These are phyloP conservation scores for Striga hermonthica DNA, from an alignment of 305 asterid species.

Conservation along the genomic window DNA sequence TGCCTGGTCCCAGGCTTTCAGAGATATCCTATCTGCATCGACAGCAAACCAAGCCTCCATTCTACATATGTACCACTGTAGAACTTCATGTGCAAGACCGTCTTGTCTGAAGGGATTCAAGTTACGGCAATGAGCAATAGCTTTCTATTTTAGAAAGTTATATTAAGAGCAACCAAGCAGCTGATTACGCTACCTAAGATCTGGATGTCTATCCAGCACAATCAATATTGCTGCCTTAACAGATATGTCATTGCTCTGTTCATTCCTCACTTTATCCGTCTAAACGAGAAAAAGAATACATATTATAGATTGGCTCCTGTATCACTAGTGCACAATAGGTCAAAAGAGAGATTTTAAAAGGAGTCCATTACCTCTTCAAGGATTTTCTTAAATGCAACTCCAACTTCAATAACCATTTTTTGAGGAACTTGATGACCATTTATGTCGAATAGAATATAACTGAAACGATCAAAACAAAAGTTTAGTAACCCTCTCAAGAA, in stretches of 20 bases:
- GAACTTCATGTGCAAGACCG: conserved; percentile 79
- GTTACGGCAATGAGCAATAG: conserved; percentile 25
- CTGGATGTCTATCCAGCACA: conserved; percentile 83
- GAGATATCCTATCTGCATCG: conserved; percentile 90
- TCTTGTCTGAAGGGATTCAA: conserved; percentile 53
- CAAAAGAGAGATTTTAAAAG: conserved; percentile 13
- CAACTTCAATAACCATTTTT: conserved; percentile 75
- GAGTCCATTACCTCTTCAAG: conserved; percentile 69
- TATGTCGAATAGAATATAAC: conserved; percentile 77
- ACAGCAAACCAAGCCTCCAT: conserved; percentile 99
- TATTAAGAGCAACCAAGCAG: conserved; percentile 1
- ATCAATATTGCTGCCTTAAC: conserved; percentile 77
- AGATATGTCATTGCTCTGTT: conserved; percentile 72
- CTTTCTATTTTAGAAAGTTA: conserved; percentile 26
- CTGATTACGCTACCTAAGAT: conserved; percentile 52
- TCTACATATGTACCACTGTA: conserved; percentile 95
- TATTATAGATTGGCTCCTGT: conserved; percentile 24
- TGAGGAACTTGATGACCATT: conserved; percentile 85
- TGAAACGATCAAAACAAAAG: conserved; percentile 36
- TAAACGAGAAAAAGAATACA: conserved; percentile 33
- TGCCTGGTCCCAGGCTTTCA: conserved; percentile 95
- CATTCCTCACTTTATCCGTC: conserved; percentile 89
- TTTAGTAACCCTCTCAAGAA: conserved; percentile 8
- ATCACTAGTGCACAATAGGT: conserved; percentile 2
- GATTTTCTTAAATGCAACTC: conserved; percentile 76